Base-by-base conservation (phyloP, 306 rosid genomes). In the Castanea sativa region DNA sequence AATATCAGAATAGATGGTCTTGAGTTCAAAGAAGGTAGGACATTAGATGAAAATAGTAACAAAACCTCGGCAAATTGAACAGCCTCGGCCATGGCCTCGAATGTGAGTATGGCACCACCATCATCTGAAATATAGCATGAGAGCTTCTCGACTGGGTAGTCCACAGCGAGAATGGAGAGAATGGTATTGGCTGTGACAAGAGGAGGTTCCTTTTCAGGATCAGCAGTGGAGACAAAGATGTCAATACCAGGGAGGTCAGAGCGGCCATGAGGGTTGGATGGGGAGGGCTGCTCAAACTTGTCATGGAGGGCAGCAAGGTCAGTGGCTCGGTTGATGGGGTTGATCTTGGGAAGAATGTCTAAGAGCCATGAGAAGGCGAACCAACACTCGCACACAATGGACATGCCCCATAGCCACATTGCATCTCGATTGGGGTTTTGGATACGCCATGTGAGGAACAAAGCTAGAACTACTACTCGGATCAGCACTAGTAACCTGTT, bases 41-140 rank as follows among this genome's bases (percentile, higher is more conserved):
- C 45, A 8, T 7, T 7, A 0, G 30, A 8, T 14, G 18, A 70
- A 72, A 70, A 73, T 38, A 6, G 33, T 16, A 35, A 77, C 75
- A 55, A 18, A 10, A 93, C 97, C 97, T 93, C 97, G 1, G 94
- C 92, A 88, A 91, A 93, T 77, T 83, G 83, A 57, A 89, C 91
- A 79, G 94, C 92, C 87, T 90, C 97, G 6, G 92, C 96, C 97
- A 93, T 93, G 76, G 97, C 94, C 83, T 93, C 96, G 79, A 93
- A 93, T 1, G 91, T 89, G 77, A 93, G 93, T 29, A 93, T 88
- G 82, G 98, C 92, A 43, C 98, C 98, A n/a, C 98, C 98, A 71
- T 93, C 98, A 82, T 93, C 98, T 4, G 97, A 93, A 64, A 93
- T 88, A 67, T 93, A 93, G 86, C 81, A 83, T 0, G 94, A 65